A percentile compares a stretch with the other conserved stretches of the same genome.
These are phyloP conservation scores for Thymus quinquecostatus DNA, from an alignment of 257 asterid species.

Conservation along the genomic window DNA sequence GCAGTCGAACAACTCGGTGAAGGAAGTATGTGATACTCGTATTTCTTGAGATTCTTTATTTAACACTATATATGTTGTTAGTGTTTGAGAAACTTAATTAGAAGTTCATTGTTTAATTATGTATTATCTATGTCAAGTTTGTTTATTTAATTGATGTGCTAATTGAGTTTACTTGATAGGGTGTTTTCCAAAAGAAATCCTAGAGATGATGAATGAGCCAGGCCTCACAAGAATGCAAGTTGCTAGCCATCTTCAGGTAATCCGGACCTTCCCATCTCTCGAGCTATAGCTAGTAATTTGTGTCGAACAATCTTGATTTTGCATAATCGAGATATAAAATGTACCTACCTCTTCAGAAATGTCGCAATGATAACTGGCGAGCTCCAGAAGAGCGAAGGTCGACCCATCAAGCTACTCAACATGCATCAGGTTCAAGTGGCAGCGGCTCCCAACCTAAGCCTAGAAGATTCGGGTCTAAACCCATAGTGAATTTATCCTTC, in stretches of 20 bases:
- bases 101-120: no score
- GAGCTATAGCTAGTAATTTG: no score
- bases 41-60: neutral
- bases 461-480: conserved; percentile 52
- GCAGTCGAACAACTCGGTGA: conserved; percentile 38
- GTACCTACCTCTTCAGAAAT: conserved; percentile 36
- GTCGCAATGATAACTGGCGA: conserved; percentile 52
- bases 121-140: no score
- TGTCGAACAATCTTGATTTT: neutral
- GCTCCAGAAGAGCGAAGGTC: conserved; percentile 37
- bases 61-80: no score
- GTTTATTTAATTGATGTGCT: neutral
- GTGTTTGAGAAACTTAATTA: no score
- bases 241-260: conserved; percentile 62
- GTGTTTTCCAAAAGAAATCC: conserved; percentile 53
- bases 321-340: no score
- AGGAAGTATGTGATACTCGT: neutral
- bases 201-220: conserved; percentile 50
- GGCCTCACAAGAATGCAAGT: conserved; percentile 64
- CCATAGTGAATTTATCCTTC: conserved; percentile 7
- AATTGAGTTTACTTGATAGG: conserved; percentile 26
- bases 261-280: neutral
- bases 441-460: conserved; percentile 23
- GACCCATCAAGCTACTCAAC: neutral
- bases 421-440: neutral